Evolutionary conservation across 1,284 basidiomycete species (phyloP), one percentile per base, ranked within the genome.

Genomic region (Pseudomicrostroma phylloplanum): DNA sequence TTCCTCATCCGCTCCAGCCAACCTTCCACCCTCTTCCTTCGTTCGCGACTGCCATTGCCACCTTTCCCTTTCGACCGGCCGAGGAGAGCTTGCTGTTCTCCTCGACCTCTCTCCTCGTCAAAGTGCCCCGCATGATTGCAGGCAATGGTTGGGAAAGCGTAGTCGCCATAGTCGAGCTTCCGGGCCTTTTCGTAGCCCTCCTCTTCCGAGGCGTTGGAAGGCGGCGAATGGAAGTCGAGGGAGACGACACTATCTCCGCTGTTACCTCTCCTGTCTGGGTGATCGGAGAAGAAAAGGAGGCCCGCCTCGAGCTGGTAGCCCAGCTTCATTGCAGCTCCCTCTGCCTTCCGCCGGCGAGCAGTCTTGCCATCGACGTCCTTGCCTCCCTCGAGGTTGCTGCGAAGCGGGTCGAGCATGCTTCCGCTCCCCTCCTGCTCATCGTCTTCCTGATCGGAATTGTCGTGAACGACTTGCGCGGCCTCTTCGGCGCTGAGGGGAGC

Each of bases 141-240:
- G 73, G 93, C 92, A 63, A 93, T 87, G 67, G 87, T 88, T 0
- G 91, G 91, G 77, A 94, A 96, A 69, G 89, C 87, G 74, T 92
- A 92, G 81, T 96, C 92, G 9, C 94, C 96, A 72, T 94, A 92
- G 23, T 91, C 81, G 60, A 90, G 88, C 67, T 84, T 83, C 69
- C 85, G 84, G 71, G 88, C 87, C 57, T 88, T 83, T 19, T 80
- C 81, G 72, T 87, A 93, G 53, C 92, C 80, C 65, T 90, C 86
- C 30, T 77, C 69, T 80, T 92, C 86, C n/a, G n/a, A n/a, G 12
- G 7, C 46, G 7, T 81, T 82, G 46, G 83, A 81, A 69, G 88
- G 83, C 62, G 84, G 75, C 42, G 85, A 85, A 2, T 85, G 86
- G 71, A 89, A 89, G 17, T 84, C 84, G 49, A 90, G 76, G 76